Base-by-base conservation (phyloP, 2,329 filamentous ascomycete species). In the Thielaviopsis musarum region DNA sequence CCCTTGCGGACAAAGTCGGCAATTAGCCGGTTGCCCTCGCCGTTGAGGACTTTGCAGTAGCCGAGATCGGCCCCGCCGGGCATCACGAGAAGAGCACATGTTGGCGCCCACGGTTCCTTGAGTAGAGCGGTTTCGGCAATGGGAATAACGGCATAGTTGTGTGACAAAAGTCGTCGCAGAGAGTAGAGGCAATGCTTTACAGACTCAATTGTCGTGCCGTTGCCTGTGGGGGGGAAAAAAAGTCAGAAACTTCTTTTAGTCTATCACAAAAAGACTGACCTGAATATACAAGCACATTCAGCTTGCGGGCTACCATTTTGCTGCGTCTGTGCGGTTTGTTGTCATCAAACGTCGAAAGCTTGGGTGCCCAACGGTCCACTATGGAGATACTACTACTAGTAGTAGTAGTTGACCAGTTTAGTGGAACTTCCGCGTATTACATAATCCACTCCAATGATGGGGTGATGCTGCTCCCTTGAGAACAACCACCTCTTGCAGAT, bases 261-360 rank as follows among this genome's bases (percentile, higher is more conserved):
- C 9, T 17, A 28, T 10, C n/a, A 17, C 9, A 6, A 5, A 17
- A 5, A 22, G 66, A 66, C 70, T 68, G 75, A 91, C 88, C 90
- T 65, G 89, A 87, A 68, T 97, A 97, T 57, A 98, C 88, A 64
- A 97, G 79, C 60, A 98, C 85, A 69, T 98, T 97, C 74, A 96
- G 79, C 68, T 82, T 85, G 68, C 81, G 82, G 28, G 77, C 73
- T 9, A 81, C 74, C 83, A 91, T 88, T 64, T 59, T 66, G 59
- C 13, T 58, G 30, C 30, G 53, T 9, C 28, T 24, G 45, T 52
- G 22, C 6, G 30, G 6, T 34, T 34, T 5, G 30, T 34, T 5
- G 30, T 34, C 38, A 45, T 5, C 38, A 17, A 45, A n/a, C 2
- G 15, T 6, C n/a, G 38, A 7, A n/a, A n/a, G 38, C 38, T 45